Conservation (phyloP, 192 early-diverging fungal species). For the Coemansia biformis region DNA sequence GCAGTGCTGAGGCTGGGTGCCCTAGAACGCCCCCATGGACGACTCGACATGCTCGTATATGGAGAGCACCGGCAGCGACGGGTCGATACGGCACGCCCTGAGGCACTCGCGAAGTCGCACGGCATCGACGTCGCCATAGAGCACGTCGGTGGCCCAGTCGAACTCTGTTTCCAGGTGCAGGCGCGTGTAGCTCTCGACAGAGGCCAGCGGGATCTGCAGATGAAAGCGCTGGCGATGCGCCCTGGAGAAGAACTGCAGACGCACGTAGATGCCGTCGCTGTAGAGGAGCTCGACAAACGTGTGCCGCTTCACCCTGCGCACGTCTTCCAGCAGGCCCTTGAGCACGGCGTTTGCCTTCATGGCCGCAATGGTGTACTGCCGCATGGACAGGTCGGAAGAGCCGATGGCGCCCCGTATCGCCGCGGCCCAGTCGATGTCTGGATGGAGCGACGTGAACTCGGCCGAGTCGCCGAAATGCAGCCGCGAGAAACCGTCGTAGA, state of each 20-base stretch:
- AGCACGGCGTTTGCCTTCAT: slow-evolving; percentile 43
- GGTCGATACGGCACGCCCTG: slow-evolving; percentile 14
- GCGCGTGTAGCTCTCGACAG: slow-evolving; percentile 20
- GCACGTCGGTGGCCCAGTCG: slow-evolving; percentile 37
- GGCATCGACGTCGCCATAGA: slow-evolving; percentile 33
- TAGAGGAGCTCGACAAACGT: slow-evolving; percentile 40
- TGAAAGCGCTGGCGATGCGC: slow-evolving; percentile 37
- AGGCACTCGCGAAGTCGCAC: slow-evolving; percentile 18
- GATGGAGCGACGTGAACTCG: slow-evolving; percentile 45
- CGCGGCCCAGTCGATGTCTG: slow-evolving; percentile 47
- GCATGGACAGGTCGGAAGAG: slow-evolving; percentile 6
- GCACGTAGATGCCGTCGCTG: slow-evolving; percentile 35
- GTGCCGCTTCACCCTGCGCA: slow-evolving; percentile 28
- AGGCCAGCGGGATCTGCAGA: slow-evolving; percentile 29
- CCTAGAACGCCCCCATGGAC: slow-evolving; percentile 27
- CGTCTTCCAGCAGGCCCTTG: slow-evolving; percentile 38
- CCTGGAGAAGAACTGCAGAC: slow-evolving; percentile 41
- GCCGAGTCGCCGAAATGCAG: slow-evolving; percentile 30
- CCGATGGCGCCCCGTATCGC: slow-evolving; percentile 22
- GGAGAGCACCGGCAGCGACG: slow-evolving; percentile 27
- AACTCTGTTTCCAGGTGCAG: slow-evolving; percentile 22
- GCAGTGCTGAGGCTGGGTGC: too few species aligned
- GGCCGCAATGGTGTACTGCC: slow-evolving; percentile 34
- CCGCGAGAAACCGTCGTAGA: slow-evolving; percentile 40
- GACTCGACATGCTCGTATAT: slow-evolving; percentile 42